These are phyloP conservation scores for Endoconidiophora laricicola DNA, from an alignment of 2,329 filamentous ascomycete genomes.

Conservation along the genomic window DNA sequence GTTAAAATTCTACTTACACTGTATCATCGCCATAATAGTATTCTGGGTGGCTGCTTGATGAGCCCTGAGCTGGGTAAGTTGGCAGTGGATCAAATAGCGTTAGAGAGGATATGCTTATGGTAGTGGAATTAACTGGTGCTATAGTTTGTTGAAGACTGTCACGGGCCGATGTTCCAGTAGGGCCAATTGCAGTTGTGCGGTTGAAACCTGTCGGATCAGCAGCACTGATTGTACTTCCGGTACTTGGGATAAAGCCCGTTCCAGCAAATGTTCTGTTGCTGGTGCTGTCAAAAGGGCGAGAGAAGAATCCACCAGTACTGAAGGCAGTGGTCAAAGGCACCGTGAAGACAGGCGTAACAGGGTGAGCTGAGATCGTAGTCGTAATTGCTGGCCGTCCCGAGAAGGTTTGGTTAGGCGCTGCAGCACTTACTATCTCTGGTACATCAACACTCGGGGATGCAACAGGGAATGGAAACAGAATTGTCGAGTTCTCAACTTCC, in stretches of 20 bases:
- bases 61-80: neutral
- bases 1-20: constrained; percentile 1
- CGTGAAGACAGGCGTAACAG: no score
- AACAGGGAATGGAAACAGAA: neutral
- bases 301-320: neutral
- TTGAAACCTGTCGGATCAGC: constrained; percentile 6
- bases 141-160: no score
- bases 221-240: neutral
- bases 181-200: constrained; percentile 2
- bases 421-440: no score
- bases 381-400: no score
- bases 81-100: constrained; percentile 4
- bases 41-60: neutral
- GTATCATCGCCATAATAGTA: neutral
- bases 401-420: no score
- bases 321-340: no score
- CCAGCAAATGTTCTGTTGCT: neutral
- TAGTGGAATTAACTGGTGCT: neutral
- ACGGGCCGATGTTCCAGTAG: neutral
- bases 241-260: neutral
- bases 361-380: no score
- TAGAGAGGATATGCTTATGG: neutral
- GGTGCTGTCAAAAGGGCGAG: neutral
- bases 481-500: neutral
- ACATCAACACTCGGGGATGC: neutral